A percentile compares a stretch with the other conserved stretches of the same genome.
These are phyloP conservation scores for Cryptomeria japonica DNA, from an alignment of 75 land plant species.

Conservation along the genomic window DNA sequence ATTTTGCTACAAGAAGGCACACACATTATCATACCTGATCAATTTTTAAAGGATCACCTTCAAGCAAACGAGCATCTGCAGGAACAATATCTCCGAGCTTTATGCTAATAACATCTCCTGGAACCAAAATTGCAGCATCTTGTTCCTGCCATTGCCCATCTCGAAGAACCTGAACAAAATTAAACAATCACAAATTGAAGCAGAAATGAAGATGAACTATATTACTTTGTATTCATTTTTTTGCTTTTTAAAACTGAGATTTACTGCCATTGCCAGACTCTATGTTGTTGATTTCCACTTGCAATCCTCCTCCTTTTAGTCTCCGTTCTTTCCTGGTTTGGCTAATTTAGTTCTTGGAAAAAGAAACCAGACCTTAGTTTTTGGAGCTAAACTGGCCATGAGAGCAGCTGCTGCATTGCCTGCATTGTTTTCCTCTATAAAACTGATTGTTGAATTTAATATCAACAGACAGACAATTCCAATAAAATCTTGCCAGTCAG, in stretches of 20 bases:
- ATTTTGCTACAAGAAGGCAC: neutral
- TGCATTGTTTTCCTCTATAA: conserved; percentile 86
- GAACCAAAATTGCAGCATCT: conserved; percentile 54
- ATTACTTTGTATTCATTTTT: no score
- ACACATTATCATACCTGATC: conserved; percentile 30
- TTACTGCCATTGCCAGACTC: neutral
- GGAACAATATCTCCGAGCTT: conserved; percentile 51
- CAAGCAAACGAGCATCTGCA: conserved; percentile 52
- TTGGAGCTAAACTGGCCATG: conserved; percentile 86
- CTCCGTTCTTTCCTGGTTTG: neutral
- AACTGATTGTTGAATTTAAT: conserved; percentile 79
- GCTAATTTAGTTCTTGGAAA: neutral
- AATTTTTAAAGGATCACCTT: conserved; percentile 50
- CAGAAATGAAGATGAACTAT: neutral
- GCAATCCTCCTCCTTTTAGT: neutral
- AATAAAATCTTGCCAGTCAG: conserved; percentile 89
- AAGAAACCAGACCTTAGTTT: conserved; percentile 52
- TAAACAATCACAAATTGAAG: neutral
- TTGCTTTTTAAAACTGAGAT: neutral
- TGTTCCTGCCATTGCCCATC: conserved; percentile 59
- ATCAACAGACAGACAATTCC: conserved; percentile 65
- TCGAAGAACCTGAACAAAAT: conserved; percentile 39
- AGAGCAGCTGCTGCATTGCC: conserved; percentile 85
- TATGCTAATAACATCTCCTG: conserved; percentile 52
- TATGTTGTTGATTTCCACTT: neutral